Conservation (phyloP, 495 filamentous ascomycete species). For the Ramalina peruviana region DNA sequence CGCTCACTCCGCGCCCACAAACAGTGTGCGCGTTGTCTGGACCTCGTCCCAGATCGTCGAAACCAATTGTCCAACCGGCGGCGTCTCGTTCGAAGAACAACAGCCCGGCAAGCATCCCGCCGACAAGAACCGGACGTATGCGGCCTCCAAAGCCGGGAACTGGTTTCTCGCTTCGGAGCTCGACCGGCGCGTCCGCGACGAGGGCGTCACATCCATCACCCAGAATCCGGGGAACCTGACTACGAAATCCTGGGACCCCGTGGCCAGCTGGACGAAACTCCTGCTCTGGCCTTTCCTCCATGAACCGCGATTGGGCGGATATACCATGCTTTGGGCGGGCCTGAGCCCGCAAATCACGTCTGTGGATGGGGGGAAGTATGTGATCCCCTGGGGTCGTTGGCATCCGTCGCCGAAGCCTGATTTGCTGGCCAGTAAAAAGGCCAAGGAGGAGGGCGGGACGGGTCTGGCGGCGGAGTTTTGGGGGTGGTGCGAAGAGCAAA, state of each 20-base stretch:
- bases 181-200: slow-evolving; percentile 17
- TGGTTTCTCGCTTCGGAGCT: slow-evolving; percentile 25
- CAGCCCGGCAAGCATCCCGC: background rate
- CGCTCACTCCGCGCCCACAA: slow-evolving; percentile 13
- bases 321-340: slow-evolving; percentile 9
- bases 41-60: slow-evolving; percentile 17
- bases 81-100: background rate
- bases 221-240: slow-evolving; percentile 13
- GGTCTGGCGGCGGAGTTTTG: too few species aligned
- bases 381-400: too few species aligned
- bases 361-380: too few species aligned
- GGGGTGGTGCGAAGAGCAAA: too few species aligned
- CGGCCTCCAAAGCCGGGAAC: slow-evolving; percentile 26
- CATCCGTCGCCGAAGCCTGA: too few species aligned
- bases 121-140: slow-evolving; percentile 23
- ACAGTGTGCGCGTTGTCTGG: slow-evolving; percentile 29
- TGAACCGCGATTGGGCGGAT: slow-evolving; percentile 1
- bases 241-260: slow-evolving; percentile 18
- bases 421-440: too few species aligned
- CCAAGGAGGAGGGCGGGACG: too few species aligned
- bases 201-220: slow-evolving; percentile 20
- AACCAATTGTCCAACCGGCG: background rate
- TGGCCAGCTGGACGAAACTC: background rate
- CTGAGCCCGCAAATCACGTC: slow-evolving; percentile 16
- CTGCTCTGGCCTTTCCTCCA: background rate